A percentile compares a stretch with the other conserved stretches of the same genome.
phyloP scores from a whole-genome alignment of 345 rosid species.

The Anacardium occidentale region DNA sequence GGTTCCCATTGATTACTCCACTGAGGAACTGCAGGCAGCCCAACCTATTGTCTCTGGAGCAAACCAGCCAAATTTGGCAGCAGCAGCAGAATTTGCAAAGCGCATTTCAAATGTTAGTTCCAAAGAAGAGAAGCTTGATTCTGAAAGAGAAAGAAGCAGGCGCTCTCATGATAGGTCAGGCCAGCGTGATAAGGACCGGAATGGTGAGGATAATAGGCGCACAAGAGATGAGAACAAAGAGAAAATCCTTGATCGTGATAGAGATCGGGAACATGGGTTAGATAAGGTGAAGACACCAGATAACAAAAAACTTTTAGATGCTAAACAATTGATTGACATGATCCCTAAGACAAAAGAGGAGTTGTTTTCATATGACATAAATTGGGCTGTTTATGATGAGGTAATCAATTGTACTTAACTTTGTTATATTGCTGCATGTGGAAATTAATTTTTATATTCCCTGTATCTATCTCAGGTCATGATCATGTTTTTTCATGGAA shows the following conservation, averaged over 20 bases:
- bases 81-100: constrained; percentile 96
- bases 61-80: constrained; percentile 74
- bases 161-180: constrained; percentile 68
- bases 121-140: constrained; percentile 69
- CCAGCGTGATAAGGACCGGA: constrained; percentile 67
- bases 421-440: background rate
- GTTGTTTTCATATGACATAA: constrained; percentile 81
- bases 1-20: constrained; percentile 94
- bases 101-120: constrained; percentile 64
- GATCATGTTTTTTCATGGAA: too few species aligned
- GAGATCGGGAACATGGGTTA: constrained; percentile 59
- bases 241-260: constrained; percentile 45
- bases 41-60: constrained; percentile 57
- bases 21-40: constrained; percentile 84
- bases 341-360: constrained; percentile 98
- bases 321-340: constrained; percentile 95
- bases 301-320: constrained; percentile 85
- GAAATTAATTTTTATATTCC: background rate
- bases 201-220: constrained; percentile 43
- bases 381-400: constrained; percentile 88
- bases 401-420: constrained; percentile 42
- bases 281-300: constrained; percentile 66
- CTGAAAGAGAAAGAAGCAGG: constrained; percentile 72
- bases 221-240: constrained; percentile 53
- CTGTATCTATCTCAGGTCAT: too few species aligned